Percentiles rank a stretch among this genome's conserved stretches.
phyloP scores from a whole-genome alignment of 768 basidiomycete species.

The Termitomyces sp. region DNA sequence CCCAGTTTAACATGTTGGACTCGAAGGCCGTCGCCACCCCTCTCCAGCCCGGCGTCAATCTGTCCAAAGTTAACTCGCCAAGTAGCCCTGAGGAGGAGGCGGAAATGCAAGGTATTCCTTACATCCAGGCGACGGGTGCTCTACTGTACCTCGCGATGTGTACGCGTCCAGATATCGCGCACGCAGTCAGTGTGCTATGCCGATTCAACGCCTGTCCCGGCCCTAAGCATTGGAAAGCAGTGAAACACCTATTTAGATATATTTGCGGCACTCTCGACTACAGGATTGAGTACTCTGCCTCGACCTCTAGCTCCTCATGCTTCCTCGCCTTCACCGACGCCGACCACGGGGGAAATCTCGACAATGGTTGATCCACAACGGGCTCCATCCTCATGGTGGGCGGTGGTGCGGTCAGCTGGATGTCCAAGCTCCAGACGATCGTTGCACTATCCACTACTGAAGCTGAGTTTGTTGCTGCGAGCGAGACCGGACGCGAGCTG shows the following conservation, averaged over 20 bases:
- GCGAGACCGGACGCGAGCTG: conserved; percentile 24
- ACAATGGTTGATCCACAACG: conserved; percentile 26
- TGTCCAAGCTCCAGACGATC: neutral
- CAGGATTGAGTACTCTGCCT: conserved; percentile 10
- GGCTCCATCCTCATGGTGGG: conserved; percentile 25
- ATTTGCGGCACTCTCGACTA: conserved; percentile 13
- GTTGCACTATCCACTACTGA: conserved; percentile 33
- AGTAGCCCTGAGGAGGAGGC: neutral
- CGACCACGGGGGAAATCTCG: conserved; percentile 24
- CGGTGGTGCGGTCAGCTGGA: conserved; percentile 10
- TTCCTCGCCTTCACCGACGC: conserved; percentile 24
- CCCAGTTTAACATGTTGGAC: no score
- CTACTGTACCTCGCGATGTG: conserved; percentile 6
- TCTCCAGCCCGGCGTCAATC: neutral
- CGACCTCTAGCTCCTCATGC: neutral
- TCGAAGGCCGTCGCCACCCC: conserved; percentile 10
- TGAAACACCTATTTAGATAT: conserved; percentile 6
- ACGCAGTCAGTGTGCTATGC: neutral
- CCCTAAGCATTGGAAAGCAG: conserved; percentile 6
- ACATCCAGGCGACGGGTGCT: conserved; percentile 7
- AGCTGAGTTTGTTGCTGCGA: conserved; percentile 33
- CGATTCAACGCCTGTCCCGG: conserved; percentile 1
- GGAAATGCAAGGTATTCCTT: conserved; percentile 4
- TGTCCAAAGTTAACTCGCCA: conserved; percentile 1
- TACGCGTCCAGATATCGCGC: conserved; percentile 7